Base-by-base conservation (phyloP, 164 flowering plant genomes). In the Umbilicus rupestris region DNA sequence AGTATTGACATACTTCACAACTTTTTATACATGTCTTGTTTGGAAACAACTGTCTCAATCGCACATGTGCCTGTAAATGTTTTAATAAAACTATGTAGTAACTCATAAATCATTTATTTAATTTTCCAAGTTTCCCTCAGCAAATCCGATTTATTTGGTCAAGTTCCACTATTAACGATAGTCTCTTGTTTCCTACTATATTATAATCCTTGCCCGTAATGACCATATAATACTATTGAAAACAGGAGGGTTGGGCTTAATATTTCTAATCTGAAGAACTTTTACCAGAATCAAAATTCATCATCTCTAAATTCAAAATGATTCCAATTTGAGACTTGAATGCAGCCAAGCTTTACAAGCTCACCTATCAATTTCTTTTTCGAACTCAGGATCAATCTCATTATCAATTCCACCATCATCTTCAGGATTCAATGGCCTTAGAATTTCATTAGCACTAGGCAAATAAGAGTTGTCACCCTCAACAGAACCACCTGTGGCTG, bases 361-460 rank as follows among this genome's bases (percentile, higher is more conserved):
- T 74, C 68, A 88, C 97, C 97, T 88, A 72, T 91, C 97, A 71
- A 88, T 78, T 71, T 88, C 76, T 73, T 85, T 89, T 77, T 77
- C 85, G 79, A 84, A 80, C 47, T 81, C 88, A 46, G 97, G 97
- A 76, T 91, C 97, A 44, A 88, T 68, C 72, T 77, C 97, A 77
- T 88, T 93, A 77, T 87, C 91, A 68, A 79, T 67, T 67, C 84
- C 92, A 49, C 69, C 78, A 73, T 84, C 95, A 63, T 88, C 91
- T 79, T 80, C 80, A 37, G 84, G 90, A 66, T 72, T 71, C 64
- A 78, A 81, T 20, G 83, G 77, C 10, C 76, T 59, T 70, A 75
- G 75, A 11, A 65, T 50, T 19, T 62, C 80, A 74, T 55, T 76
- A 55, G 81, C 71, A 69, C 73, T 75, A 15, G 79, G 67, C 62